Evolutionary conservation across 208 protist species (phyloP).

Genomic region (Leptomonas pyrrhocoris): DNA sequence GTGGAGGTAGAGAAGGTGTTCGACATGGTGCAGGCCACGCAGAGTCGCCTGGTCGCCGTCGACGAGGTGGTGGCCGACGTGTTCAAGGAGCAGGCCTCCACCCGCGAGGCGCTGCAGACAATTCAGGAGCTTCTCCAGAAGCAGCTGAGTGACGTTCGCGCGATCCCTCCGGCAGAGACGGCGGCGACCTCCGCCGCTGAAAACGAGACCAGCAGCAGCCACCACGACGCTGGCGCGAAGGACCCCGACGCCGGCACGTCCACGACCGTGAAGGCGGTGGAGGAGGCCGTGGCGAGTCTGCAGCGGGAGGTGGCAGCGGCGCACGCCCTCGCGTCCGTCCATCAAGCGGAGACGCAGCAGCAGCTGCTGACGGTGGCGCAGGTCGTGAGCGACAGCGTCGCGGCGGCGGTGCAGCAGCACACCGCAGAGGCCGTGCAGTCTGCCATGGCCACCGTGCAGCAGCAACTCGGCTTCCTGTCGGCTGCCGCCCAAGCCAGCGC

Average conservation of each 20-base stretch:
- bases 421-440: slow-evolving; percentile 29
- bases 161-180: neutral
- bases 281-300: slow-evolving; percentile 38
- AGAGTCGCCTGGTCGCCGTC: slow-evolving; percentile 41
- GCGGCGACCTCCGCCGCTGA: neutral
- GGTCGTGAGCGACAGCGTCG: slow-evolving; percentile 73
- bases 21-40: slow-evolving; percentile 32
- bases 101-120: slow-evolving; percentile 33
- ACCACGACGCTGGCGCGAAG: neutral
- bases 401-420: slow-evolving; percentile 41
- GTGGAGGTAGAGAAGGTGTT: slow-evolving; percentile 27
- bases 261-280: slow-evolving; percentile 9
- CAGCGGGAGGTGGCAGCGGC: slow-evolving; percentile 27
- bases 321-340: slow-evolving; percentile 24
- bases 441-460: slow-evolving; percentile 31
- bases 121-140: slow-evolving; percentile 35
- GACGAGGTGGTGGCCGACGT: slow-evolving; percentile 45
- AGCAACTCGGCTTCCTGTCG: slow-evolving; percentile 24
- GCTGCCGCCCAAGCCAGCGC: slow-evolving; percentile 5
- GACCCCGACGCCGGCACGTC: slow-evolving; percentile 9
- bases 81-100: slow-evolving; percentile 45
- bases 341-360: slow-evolving; percentile 41
- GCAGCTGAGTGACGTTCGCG: slow-evolving; percentile 22
- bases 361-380: slow-evolving; percentile 60
- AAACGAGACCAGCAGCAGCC: neutral